These are phyloP conservation scores for Litchi chinensis DNA, from an alignment of 345 rosid species.

Conservation along the genomic window DNA sequence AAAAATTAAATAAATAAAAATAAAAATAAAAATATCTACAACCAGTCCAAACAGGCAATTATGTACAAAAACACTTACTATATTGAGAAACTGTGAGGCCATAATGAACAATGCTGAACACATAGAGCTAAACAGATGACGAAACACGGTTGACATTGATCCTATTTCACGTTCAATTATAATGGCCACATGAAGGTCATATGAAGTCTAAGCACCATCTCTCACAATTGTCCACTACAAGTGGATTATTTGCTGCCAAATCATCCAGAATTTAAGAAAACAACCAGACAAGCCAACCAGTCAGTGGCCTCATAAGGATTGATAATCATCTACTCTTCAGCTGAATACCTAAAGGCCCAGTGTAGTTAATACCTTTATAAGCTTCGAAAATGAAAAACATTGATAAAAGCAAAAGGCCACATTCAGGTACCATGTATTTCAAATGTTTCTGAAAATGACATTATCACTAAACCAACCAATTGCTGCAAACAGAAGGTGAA, in stretches of 20 bases:
- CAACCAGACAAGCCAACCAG: neutral
- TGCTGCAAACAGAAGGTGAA: too few species aligned
- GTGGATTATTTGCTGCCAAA: neutral
- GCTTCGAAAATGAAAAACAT: neutral
- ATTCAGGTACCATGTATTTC: neutral
- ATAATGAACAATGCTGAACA: neutral
- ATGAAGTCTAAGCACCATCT: neutral
- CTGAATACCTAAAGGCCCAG: neutral
- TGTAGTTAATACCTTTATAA: neutral
- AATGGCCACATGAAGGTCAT: neutral
- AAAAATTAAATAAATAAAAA: neutral
- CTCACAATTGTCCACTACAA: neutral
- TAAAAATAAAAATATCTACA: neutral
- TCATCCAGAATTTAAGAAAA: neutral
- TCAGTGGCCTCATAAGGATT: neutral
- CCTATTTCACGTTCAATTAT: neutral
- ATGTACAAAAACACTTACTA: neutral
- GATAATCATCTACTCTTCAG: neutral
- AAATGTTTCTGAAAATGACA: neutral
- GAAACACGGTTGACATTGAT: neutral
- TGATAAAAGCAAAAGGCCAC: neutral
- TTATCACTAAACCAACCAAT: too few species aligned
- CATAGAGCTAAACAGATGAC: neutral
- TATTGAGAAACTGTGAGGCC: neutral
- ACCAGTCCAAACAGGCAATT: neutral